Evolutionary conservation across 2,329 filamentous ascomycete species (phyloP).

Genomic region (Capronia coronata): DNA sequence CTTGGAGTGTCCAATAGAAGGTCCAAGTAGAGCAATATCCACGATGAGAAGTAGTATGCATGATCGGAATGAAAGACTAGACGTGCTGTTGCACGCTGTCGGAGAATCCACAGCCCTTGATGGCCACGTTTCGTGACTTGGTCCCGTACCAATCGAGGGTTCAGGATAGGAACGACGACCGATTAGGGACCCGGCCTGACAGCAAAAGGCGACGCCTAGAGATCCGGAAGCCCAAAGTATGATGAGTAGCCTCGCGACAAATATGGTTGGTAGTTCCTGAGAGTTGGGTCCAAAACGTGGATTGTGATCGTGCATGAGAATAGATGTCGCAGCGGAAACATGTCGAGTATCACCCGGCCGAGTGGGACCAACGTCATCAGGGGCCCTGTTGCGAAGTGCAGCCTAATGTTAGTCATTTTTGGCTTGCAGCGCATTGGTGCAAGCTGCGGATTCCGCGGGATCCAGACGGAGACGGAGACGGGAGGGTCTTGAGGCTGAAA

Average conservation of each 20-base stretch:
- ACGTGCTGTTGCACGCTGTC: constrained; percentile 6
- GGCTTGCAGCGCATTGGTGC: background rate
- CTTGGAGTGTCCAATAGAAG: constrained; percentile 14
- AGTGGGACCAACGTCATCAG: constrained; percentile 20
- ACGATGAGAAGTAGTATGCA: constrained; percentile 11
- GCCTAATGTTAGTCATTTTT: background rate
- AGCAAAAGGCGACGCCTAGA: constrained; percentile 9
- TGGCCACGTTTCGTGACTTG: constrained; percentile 14
- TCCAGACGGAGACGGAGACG: constrained; percentile 5
- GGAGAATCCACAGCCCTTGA: constrained; percentile 8
- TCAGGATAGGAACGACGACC: constrained; percentile 8
- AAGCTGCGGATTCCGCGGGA: no score
- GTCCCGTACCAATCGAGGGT: constrained; percentile 15
- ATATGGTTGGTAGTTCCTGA: constrained; percentile 10
- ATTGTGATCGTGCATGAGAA: constrained; percentile 3
- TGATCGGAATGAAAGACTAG: constrained; percentile 10
- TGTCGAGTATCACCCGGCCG: background rate
- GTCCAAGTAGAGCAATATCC: constrained; percentile 2
- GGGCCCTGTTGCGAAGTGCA: constrained; percentile 1
- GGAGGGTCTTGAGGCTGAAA: constrained; percentile 25
- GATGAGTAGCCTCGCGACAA: constrained; percentile 1
- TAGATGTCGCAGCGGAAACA: background rate
- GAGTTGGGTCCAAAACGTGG: constrained; percentile 23
- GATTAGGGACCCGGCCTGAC: constrained; percentile 18
- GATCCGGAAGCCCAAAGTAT: constrained; percentile 3